Base-by-base conservation (phyloP, 495 filamentous ascomycete genomes). In the Letharia columbiana region DNA sequence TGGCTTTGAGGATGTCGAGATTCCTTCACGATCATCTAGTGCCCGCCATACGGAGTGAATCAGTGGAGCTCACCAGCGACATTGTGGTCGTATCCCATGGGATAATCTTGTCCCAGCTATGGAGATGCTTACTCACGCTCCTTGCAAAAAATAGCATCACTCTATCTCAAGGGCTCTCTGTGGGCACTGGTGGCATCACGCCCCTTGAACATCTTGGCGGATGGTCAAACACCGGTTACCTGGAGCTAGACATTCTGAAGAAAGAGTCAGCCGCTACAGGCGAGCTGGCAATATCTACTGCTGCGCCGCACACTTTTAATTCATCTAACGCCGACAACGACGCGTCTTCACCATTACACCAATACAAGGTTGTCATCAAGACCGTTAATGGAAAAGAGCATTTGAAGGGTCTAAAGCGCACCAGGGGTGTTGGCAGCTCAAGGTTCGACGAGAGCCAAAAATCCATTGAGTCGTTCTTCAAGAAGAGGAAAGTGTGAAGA, bases 1-100 rank as follows among this genome's bases (percentile, higher is more conserved):
- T 95, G 89, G 77, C 74, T 15, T 64, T 68, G 40, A 81, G 91
- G 44, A 79, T 81, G 4, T 80, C 86, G 56, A 71, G 64, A 0
- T 96, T 96, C 70, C 73, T 96, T 20, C 76, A 85, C 49, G 71
- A 73, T 2, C 77, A 87, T 68, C 77, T 94, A 0, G 67, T 81
- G 6, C 87, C 87, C 31, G 63, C 88, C 31, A 45, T 91, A 17
- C 71, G 78, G 31, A 70, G 72, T 15, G 67, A 73, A 1, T 44
- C 71, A 31, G 64, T 68, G 15, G 61, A 62, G 7, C 56, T 63
- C 15, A 66, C 70, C 10, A 37, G 73, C n/a, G 71, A 77, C 2
- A 73, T 93, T 15, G 87, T 84, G 31, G 76, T 93, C 35, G 89
- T 93, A 20, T 86, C 90, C 17, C 91, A 96, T 72, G 91, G 91